Base-by-base conservation (phyloP, 2,329 filamentous ascomycete genomes). In the Sarocladium oryzae region DNA sequence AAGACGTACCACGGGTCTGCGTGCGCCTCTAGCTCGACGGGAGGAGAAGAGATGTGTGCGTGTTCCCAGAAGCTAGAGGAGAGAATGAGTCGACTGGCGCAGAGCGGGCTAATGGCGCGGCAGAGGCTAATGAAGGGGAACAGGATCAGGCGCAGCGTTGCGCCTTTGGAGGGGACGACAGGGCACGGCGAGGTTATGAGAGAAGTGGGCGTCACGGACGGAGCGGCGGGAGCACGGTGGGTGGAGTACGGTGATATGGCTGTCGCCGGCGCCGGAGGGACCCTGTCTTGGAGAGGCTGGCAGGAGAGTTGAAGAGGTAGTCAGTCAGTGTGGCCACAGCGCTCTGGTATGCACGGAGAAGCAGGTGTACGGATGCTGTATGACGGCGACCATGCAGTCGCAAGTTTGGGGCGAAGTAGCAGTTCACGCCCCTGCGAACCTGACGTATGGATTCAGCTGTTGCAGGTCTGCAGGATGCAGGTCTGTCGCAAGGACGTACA, bases 91-190 rank as follows among this genome's bases (percentile, higher is more conserved):
- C 26, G 33, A 33, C 43, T n/a, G 26, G 9, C 33, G 43, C 36
- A 26, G 20, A 24, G 40, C 43, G 43, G 43, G 26, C 28, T 9
- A 16, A 48, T 26, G 43, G 43, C 43, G 26, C 16, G 43, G 43
- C 43, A 48, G 43, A 48, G 43, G 43, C 43, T 48, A 48, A 48
- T 48, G 43, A 48, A 48, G 43, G 28, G 43, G 26, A 32, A 9
- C 26, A 48, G 43, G 43, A 48, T 21, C 43, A 48, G 43, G 43
- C 43, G 43, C 43, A 48, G 43, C 43, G 43, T 48, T 48, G 43
- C 43, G 43, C 43, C 40, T 43, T 43, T 48, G 26, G 43, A 48
- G 43, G 43, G 43, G 15, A 20, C 8, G 43, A 20, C 26, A 32
- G 43, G 26, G 43, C 43, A 16, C 43, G 10, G 16, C 43, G 43